Evolutionary conservation across 768 basidiomycete genomes (phyloP), one percentile per base, ranked within the genome.

Genomic region (Suillus decipiens): DNA sequence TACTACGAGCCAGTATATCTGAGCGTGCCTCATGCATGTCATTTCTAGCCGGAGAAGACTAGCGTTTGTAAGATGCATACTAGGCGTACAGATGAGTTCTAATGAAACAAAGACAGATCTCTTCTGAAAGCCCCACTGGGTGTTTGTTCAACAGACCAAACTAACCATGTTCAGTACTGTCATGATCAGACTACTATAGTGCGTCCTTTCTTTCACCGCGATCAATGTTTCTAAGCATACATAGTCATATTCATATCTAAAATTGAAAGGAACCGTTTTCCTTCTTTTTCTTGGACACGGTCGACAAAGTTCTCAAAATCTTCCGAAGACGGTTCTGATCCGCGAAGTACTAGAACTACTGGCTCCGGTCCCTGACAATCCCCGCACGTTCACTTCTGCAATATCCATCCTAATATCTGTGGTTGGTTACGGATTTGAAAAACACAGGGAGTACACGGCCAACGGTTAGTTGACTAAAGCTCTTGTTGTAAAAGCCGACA

Each of bases 31-130:
- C 51, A 53, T 53, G 51, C 51, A 6, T 53, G 51, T 53, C 51
- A 34, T 53, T 51, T 53, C 19, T 53, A 53, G 31, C 51, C 51
- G 51, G 31, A 53, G 51, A 53, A 53, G 51, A n/a, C 19, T 53
- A 33, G 10, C 1, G 11, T 53, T 34, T 33, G 51, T 34, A 33
- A 53, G 33, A 53, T 53, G 51, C 11, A n/a, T n/a, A 28, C 28
- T 28, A 12, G 28, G 50, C 9, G 15, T 51, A 51, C 17, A 10
- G 50, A 33, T 51, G 31, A 24, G 2, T 51, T 28, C 28, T 15
- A 17, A 51, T 51, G 31, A 12, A 11, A 33, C 51, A 12, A 34
- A 34, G 17, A 53, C 19, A 33, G 10, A 34, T n/a, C 33, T 34
- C 51, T 53, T 53, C 51, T 53, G 51, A 53, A 34, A 53, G 51